Evolutionary conservation across 2,329 filamentous ascomycete species (phyloP), one percentile per base, ranked within the genome.

Genomic region (Penicillium rolfsii): DNA sequence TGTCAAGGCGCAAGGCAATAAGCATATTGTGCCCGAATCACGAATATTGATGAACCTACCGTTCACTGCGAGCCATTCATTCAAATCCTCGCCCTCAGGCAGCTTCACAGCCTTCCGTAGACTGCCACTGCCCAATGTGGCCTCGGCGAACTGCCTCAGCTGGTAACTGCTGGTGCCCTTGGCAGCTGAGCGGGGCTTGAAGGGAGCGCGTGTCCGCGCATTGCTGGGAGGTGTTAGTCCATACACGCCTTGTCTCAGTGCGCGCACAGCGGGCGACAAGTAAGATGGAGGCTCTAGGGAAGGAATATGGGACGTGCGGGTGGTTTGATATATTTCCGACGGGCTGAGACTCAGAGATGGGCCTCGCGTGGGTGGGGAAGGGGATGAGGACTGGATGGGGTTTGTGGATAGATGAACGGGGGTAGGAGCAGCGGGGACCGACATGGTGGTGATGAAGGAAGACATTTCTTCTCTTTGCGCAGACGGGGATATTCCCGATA

Each of bases 41-140:
- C 16, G 19, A 14, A 9, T 5, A n/a, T 28, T 12, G 4, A 43
- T 14, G 30, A 16, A 28, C 87, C 70, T 82, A 96, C 93, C 91
- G 80, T 99, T 99, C 70, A 99, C 95, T 30, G 95, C 95, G 63
- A 99, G 80, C 95, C 95, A 99, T 79, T 99, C 95, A 75, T 97
- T 96, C 80, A 96, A 85, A 74, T 99, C 95, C 76, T 99, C 95
- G 61, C 96, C 95, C 74, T 99, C 96, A 14, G 96, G 95, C 63
- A 99, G 83, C 83, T 94, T 96, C 68, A 99, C 95, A 30, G 96
- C 93, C 82, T 99, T 98, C 72, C 93, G 87, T 79, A 99, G 81
- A 79, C 93, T 97, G 52, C 95, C 95, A 70, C 92, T 96, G 38
- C 95, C 95, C 40, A 99, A 84, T 11, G 95, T 99, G 49, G 96